These are phyloP conservation scores for Tylopilus sp. DNA, from an alignment of 768 basidiomycete species.

Conservation along the genomic window DNA sequence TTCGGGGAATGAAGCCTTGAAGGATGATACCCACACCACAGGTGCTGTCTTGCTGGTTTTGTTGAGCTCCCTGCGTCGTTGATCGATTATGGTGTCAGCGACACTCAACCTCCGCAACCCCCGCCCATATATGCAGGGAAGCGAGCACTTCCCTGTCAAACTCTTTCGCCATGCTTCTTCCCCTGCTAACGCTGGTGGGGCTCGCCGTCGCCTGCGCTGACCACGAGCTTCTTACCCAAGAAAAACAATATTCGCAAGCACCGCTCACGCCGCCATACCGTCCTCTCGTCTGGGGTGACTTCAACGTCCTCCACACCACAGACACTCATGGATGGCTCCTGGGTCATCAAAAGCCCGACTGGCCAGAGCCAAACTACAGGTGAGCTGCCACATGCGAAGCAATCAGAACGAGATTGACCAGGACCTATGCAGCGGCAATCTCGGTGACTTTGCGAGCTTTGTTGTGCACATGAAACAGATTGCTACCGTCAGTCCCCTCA, in stretches of 20 bases:
- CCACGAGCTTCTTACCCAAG: conserved; percentile 20
- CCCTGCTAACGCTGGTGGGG: conserved; percentile 15
- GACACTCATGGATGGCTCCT: conserved; percentile 82
- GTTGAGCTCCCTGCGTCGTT: too few relatives aligned
- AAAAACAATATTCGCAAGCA: conserved; percentile 37
- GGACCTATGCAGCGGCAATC: conserved; percentile 42
- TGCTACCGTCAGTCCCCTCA: conserved; percentile 35
- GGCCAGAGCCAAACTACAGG: conserved; percentile 78
- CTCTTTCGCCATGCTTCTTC: conserved; percentile 13
- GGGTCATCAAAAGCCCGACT: conserved; percentile 73
- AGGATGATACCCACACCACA: too few relatives aligned
- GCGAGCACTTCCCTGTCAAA: background rate
- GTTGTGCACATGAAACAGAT: too few relatives aligned
- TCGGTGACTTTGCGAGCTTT: conserved; percentile 86
- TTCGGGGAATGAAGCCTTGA: too few relatives aligned
- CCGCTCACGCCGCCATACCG: conserved; percentile 58
- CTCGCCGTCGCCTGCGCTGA: conserved; percentile 23
- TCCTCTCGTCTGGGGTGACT: conserved; percentile 80
- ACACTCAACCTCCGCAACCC: too few relatives aligned
- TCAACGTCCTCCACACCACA: conserved; percentile 85
- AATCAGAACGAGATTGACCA: background rate
- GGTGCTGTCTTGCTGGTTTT: too few relatives aligned
- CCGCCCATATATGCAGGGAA: too few relatives aligned
- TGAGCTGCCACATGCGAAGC: conserved; percentile 20
- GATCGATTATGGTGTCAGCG: too few relatives aligned